phyloP scores from a whole-genome alignment of 2,329 filamentous ascomycete genomes.

The Fusarium annulatum region DNA sequence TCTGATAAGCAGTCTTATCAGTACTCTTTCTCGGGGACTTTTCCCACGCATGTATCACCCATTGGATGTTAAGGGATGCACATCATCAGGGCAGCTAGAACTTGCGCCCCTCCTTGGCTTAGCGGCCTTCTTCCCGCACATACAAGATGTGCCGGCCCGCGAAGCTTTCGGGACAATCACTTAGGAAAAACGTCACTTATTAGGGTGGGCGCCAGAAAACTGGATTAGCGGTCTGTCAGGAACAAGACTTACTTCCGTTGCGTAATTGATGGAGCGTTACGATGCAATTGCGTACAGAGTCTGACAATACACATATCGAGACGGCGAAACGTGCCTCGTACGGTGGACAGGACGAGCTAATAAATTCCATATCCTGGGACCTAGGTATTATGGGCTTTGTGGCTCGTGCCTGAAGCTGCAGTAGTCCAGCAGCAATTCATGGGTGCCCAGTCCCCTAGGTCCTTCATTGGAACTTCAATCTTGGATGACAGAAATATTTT shows the following conservation, averaged over 20 bases:
- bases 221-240: neutral
- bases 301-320: conserved; percentile 33
- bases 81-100: conserved; percentile 28
- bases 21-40: conserved; percentile 26
- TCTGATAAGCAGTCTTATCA: conserved; percentile 22
- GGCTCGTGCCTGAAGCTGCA: neutral
- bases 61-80: conserved; percentile 33
- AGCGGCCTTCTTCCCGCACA: conserved; percentile 35
- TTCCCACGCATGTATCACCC: conserved; percentile 19
- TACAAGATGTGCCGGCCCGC: conserved; percentile 33
- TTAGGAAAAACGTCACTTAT: neutral
- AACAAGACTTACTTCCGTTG: conserved; percentile 24
- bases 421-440: neutral
- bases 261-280: conserved; percentile 32
- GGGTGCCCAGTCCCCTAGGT: neutral
- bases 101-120: conserved; percentile 18
- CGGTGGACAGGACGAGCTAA: conserved; percentile 42
- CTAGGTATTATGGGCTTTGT: neutral
- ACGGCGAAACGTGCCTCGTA: conserved; percentile 41
- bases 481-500: neutral
- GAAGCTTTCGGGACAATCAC: conserved; percentile 37
- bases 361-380: neutral
- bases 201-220: neutral
- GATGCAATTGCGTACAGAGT: conserved; percentile 22
- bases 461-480: neutral